Evolutionary conservation across 495 filamentous ascomycete genomes (phyloP), one percentile per base, ranked within the genome.

Genomic region (Clohesyomyces aquaticus): DNA sequence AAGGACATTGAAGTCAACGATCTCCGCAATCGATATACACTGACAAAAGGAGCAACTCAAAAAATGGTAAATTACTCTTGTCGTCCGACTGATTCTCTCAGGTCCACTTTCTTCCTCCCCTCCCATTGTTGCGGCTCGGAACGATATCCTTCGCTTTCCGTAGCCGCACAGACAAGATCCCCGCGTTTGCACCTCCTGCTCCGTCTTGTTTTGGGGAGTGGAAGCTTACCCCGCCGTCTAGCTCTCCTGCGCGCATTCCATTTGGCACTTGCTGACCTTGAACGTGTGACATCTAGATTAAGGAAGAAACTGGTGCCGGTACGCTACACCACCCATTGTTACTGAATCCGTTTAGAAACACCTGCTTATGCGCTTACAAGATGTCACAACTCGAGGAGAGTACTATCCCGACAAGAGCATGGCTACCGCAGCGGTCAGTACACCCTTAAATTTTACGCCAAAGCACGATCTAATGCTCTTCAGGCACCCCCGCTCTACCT

Each of bases 291-390:
- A 90, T 91, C 75, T 96, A 98, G 94, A 98, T 98, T 70, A 96
- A 96, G 90, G 93, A 98, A 81, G 90, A 97, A 73, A 97, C 94
- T 88, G 94, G 94, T 87, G 93, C 94, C 82, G 94, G 94, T 98
- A 98, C 87, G 94, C 88, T 83, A 80, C 73, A 77, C 75, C 74
- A 76, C 74, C 75, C 71, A 76, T 76, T 75, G 76, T 26, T 74
- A 66, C 51, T 58, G 27, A 54, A 49, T 12, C 29, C 19, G 54
- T 61, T 18, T 45, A 47, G 45, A 55, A 55, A n/a, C 1, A 78
- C 72, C 78, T 79, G 80, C 84, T 88, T 79, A 88, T 87, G 59
- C 56, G 58, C 76, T 72, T 84, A 74, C 77, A 97, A 98, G 94
- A 98, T 96, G 92, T 98, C 83, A 98, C 94, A 22, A 97, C 94